These are phyloP conservation scores for Fusarium guadeloupense DNA, from an alignment of 2,329 filamentous ascomycete species.

Conservation along the genomic window DNA sequence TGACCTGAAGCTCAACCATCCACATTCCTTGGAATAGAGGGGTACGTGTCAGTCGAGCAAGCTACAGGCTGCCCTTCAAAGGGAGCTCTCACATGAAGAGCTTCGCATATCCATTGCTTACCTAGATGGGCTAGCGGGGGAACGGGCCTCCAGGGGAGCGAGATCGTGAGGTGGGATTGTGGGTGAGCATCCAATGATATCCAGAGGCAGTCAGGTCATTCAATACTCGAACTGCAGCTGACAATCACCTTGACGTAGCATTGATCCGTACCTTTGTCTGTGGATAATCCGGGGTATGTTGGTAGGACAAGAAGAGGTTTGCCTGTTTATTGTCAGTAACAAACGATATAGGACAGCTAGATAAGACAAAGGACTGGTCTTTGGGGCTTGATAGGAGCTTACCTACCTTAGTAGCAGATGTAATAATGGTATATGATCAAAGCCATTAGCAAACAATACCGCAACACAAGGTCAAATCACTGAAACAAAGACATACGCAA, in stretches of 20 bases:
- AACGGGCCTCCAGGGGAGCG: conserved; percentile 10
- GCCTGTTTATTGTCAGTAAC: neutral
- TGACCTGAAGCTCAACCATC: conserved; percentile 4
- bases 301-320: neutral
- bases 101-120: neutral
- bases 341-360: neutral
- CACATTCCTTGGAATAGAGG: neutral
- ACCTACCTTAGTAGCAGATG: neutral
- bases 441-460: neutral
- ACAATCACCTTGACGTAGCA: conserved; percentile 24
- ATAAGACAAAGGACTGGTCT: neutral
- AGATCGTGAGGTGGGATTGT: conserved; percentile 12
- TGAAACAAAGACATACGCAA: neutral
- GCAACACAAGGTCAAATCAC: neutral
- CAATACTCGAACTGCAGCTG: neutral
- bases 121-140: conserved; percentile 1
- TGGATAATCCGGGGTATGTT: neutral
- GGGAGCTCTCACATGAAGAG: neutral
- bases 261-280: neutral
- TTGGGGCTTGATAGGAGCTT: neutral
- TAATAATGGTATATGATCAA: neutral
- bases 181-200: conserved; percentile 11
- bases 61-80: neutral
- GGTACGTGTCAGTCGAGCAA: conserved; percentile 19
- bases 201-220: conserved; percentile 17